Percentiles rank a stretch among this genome's conserved stretches.
phyloP scores from a whole-genome alignment of 805 yeast species.

The Lachancea mirantina region DNA sequence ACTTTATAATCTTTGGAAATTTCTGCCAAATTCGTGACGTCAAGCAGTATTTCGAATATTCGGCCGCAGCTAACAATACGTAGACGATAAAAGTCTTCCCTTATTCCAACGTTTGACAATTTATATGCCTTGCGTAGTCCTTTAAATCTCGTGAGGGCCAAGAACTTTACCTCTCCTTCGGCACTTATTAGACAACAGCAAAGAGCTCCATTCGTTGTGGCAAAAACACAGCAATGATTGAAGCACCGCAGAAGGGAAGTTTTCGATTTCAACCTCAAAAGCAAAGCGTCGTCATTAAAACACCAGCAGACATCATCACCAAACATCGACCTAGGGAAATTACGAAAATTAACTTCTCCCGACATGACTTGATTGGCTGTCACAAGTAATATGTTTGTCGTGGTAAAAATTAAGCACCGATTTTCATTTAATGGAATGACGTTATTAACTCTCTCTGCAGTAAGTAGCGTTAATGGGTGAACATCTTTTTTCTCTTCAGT shows the following conservation, averaged over 20 bases:
- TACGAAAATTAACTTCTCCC: constrained; percentile 20
- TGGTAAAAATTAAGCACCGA: constrained; percentile 14
- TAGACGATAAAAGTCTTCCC: constrained; percentile 10
- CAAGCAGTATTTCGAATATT: constrained; percentile 13
- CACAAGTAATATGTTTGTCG: constrained; percentile 12
- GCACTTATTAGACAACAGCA: constrained; percentile 14
- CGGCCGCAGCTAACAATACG: constrained; percentile 21
- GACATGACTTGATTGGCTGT: constrained; percentile 28
- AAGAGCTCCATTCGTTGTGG: constrained; percentile 22
- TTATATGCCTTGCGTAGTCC: constrained; percentile 20
- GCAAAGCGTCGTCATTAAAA: constrained; percentile 17
- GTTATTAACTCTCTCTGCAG: constrained; percentile 13
- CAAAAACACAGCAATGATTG: constrained; percentile 18
- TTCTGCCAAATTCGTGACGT: constrained; percentile 9
- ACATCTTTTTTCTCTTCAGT: constrained; percentile 18
- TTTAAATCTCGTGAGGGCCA: constrained; percentile 24
- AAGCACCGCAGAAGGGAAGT: constrained; percentile 9
- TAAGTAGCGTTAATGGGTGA: constrained; percentile 21
- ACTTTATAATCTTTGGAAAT: constrained; percentile 9
- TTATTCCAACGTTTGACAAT: constrained; percentile 4
- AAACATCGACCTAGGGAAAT: constrained; percentile 7
- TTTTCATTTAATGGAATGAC: constrained; percentile 18
- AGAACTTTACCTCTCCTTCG: constrained; percentile 11
- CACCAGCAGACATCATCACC: constrained; percentile 9
- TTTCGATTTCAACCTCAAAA: constrained; percentile 13